A percentile compares a stretch with the other conserved stretches of the same genome.
Evolutionary conservation across 805 yeast species (phyloP).

Genomic region (Hanseniaspora nectarophila): DNA sequence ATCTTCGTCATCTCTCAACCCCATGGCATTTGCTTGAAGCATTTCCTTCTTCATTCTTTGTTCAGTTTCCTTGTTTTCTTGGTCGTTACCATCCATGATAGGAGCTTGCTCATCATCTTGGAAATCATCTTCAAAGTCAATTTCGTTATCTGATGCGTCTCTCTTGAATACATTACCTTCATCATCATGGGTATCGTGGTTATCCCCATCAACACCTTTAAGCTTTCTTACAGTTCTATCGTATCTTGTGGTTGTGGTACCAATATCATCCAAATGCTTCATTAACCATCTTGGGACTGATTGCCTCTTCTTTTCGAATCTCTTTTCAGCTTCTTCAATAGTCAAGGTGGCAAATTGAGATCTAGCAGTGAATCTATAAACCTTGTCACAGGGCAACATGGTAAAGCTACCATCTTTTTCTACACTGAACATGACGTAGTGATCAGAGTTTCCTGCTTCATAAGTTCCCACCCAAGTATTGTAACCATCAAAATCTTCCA

Average conservation of each 20-base stretch:
- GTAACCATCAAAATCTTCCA: conserved; percentile 90
- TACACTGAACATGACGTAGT: conserved; percentile 74
- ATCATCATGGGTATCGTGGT: conserved; percentile 20
- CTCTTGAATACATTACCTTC: conserved; percentile 35
- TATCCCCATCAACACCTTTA: conserved; percentile 36
- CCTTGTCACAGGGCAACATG: conserved; percentile 90
- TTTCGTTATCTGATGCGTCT: conserved; percentile 77
- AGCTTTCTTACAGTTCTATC: conserved; percentile 38
- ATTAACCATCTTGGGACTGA: conserved; percentile 87
- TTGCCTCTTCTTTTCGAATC: conserved; percentile 66
- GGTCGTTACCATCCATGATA: conserved; percentile 88
- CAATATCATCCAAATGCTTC: conserved; percentile 69
- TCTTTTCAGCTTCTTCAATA: conserved; percentile 88
- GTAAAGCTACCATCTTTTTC: conserved; percentile 75
- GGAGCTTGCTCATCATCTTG: conserved; percentile 99
- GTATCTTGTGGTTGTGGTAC: conserved; percentile 39
- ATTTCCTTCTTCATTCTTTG: conserved; percentile 70
- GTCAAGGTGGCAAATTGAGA: conserved; percentile 89
- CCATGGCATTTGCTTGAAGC: conserved; percentile 68
- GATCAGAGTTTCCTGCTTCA: conserved; percentile 77
- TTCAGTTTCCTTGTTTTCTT: conserved; percentile 84
- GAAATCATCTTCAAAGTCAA: conserved; percentile 92
- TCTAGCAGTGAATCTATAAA: conserved; percentile 84
- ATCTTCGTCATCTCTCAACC: conserved; percentile 46
- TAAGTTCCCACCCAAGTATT: conserved; percentile 93